Evolutionary conservation across 1,139 yeast species (phyloP).

Genomic region (Candida tunisiensis): DNA sequence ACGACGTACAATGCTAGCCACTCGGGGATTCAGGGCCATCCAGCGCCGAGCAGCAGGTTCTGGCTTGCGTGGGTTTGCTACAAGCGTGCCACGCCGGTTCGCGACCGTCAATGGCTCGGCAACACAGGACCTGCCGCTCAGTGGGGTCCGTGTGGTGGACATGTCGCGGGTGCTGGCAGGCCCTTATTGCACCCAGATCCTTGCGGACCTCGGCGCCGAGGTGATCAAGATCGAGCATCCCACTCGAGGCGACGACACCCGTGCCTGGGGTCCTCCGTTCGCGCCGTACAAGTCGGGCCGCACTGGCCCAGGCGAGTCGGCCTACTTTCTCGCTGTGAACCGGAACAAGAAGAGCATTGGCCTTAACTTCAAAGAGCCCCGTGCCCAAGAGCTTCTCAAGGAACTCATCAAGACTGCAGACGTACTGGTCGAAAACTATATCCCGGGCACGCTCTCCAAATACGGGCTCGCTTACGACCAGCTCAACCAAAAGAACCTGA

Average conservation of each 20-base stretch:
- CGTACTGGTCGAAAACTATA: conserved; percentile 24
- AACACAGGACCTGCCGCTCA: conserved; percentile 11
- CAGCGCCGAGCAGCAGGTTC: too few relatives aligned
- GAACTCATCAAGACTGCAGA: conserved; percentile 19
- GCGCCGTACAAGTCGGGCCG: conserved; percentile 13
- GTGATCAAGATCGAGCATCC: conserved; percentile 27
- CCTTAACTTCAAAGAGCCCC: conserved; percentile 18
- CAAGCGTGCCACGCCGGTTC: too few relatives aligned
- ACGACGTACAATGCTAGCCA: too few relatives aligned
- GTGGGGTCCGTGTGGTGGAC: conserved; percentile 22
- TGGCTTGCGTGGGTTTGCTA: too few relatives aligned
- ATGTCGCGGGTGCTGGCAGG: conserved; percentile 27
- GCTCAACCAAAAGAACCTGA: conserved; percentile 14
- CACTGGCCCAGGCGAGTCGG: conserved; percentile 25
- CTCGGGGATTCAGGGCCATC: too few relatives aligned
- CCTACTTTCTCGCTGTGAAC: conserved; percentile 23
- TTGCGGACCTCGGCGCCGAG: conserved; percentile 27
- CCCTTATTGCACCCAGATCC: conserved; percentile 24
- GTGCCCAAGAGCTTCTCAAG: conserved; percentile 19
- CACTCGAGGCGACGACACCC: conserved; percentile 25
- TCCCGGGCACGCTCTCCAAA: conserved; percentile 23
- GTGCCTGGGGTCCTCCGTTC: conserved; percentile 29
- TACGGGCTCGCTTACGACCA: conserved; percentile 21
- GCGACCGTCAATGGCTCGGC: background rate
- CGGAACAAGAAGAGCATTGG: conserved; percentile 24